Evolutionary conservation across 345 rosid species (phyloP), one percentile per base, ranked within the genome.

Genomic region (Streptanthus diversifolius): DNA sequence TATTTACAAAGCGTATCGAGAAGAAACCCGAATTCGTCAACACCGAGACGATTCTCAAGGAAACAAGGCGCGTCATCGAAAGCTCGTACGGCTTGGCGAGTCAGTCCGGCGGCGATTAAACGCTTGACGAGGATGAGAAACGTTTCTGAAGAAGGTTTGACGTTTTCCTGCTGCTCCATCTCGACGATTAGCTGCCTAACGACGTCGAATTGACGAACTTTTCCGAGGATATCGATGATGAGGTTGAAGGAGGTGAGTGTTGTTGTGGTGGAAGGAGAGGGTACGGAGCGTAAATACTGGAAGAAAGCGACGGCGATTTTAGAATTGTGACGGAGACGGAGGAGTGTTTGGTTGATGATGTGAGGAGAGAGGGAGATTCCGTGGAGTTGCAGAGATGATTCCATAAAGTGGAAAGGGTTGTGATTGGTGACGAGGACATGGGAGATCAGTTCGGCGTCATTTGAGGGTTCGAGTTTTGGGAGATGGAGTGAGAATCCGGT

Each of bases 371-470:
- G 84, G 19, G 85, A 66, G 64, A 93, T 76, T 63, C 97, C 97
- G 36, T 86, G 78, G 71, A 89, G 90, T 62, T 93, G 98, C 57
- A 86, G 84, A 49, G 90, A 83, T 1, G 96, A 87, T 75, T 91
- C 98, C 87, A 83, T 80, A 53, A 78, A 78, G 73, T 91, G 97
- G 78, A 85, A 91, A 5, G 98, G 97, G 65, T 93, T 93, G 87
- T 91, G 91, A 44, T 89, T 88, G 30, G 82, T 73, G 66, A 87
- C 83, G 7, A 93, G 84, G 69, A 93, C 56, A 54, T 90, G 85
- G 8, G 95, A 82, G 17, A 90, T 78, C 35, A 76, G 52, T 7
- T 93, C 95, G 4, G 97, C 98, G 43, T 90, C 96, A 2, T 75
- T 59, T 14, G 93, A 87, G 0, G 90, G 83, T 63, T 86, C 73